Conservation (phyloP, 257 asterid genomes). For the Solanum chilense region DNA sequence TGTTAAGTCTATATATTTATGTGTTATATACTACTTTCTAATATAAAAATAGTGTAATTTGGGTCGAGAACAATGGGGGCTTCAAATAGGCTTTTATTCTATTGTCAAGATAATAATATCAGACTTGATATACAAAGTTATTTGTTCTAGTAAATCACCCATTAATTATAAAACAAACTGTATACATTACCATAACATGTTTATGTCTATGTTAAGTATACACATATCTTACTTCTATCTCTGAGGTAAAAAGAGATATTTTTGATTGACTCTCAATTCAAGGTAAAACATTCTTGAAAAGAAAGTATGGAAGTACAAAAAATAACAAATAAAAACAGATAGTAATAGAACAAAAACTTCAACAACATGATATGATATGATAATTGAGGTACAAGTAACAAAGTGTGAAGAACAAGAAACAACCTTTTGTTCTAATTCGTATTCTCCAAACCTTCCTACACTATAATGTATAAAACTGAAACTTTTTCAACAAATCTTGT, state of each 20-base stretch:
- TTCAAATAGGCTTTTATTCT: neutral
- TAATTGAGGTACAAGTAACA: neutral
- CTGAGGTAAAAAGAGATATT: neutral
- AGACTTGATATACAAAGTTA: neutral
- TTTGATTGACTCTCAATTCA: neutral
- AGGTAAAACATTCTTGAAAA: neutral
- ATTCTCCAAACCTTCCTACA: neutral
- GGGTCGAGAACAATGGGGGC: neutral
- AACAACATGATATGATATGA: neutral
- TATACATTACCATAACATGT: neutral
- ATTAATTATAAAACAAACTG: neutral
- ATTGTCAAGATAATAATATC: fast-evolving
- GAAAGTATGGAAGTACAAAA: neutral
- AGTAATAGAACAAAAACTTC: neutral
- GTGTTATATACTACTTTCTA: neutral
- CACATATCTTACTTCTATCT: neutral
- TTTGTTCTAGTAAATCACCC: neutral
- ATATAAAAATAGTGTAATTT: neutral
- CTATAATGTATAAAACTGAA: neutral
- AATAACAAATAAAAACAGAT: neutral
- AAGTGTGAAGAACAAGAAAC: neutral
- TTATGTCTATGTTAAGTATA: neutral
- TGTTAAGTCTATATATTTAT: neutral
- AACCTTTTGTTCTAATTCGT: fast-evolving
- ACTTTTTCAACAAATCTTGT: neutral